Evolutionary conservation across 768 basidiomycete genomes (phyloP), one percentile per base, ranked within the genome.

Genomic region (Lyophyllum semitale): DNA sequence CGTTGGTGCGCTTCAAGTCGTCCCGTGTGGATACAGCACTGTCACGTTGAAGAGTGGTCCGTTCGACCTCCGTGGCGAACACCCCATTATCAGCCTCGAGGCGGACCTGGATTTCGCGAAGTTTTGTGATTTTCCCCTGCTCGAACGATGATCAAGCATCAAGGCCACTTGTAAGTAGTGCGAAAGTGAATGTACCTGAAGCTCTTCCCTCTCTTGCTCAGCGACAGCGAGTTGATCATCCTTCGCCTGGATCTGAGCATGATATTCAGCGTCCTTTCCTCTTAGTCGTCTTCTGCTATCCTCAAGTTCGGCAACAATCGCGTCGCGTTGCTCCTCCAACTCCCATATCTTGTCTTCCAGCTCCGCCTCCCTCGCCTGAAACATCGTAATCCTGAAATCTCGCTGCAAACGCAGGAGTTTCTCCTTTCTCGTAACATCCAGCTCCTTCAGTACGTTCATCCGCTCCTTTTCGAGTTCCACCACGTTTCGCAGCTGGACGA

Each of bases 321-420:
- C 66, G 13, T 75, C 77, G 41, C 76, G 59, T 49, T 78, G 70
- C 8, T 80, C 80, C 66, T 85, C 80, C n/a, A 85, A 62, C 33
- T 81, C 76, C 22, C 71, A 74, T 8, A 88, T 67, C 56, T 75
- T 77, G 38, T 70, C 65, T 61, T 88, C 84, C 43, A 89, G 68
- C 59, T 85, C 85, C 13, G 74, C 72, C 60, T 90, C 89, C 47
- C 77, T 76, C 18, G 76, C 76, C 67, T 87, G 84, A 62, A 88
- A 91, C 69, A 83, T 77, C n/a, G 78, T 81, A 48, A 91, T 79
- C 64, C 81, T 80, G 63, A 75, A 83, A 55, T 93, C 89, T 53
- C 88, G 73, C 63, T 87, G 84, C 33, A 88, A 59, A 42, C 81
- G 69, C 48, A 80, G 75, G 30, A 89, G 61, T 50, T 82, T 84